phyloP scores from a whole-genome alignment of 768 basidiomycete species.

The Tylopilus vinaceipallidus region DNA sequence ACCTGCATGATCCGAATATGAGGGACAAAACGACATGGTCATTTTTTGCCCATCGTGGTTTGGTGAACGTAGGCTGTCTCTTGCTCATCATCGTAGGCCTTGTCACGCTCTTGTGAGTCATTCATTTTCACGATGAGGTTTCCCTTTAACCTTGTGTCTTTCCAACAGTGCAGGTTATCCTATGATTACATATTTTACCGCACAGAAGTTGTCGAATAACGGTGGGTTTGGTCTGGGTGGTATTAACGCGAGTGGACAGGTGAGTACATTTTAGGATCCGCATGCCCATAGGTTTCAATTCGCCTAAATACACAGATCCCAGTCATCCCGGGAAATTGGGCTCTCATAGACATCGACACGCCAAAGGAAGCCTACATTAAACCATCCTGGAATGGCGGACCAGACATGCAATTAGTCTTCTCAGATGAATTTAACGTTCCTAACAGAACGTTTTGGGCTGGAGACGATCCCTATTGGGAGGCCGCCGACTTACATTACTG shows the following conservation, averaged over 20 bases:
- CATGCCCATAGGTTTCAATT: background rate
- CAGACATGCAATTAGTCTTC: conserved; percentile 59
- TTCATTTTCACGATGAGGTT: background rate
- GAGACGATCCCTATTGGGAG: conserved; percentile 86
- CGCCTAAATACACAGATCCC: conserved; percentile 44
- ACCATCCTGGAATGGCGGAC: conserved; percentile 57
- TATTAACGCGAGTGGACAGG: conserved; percentile 74
- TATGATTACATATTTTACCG: conserved; percentile 38
- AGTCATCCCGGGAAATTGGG: conserved; percentile 50
- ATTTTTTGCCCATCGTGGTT: conserved; percentile 56
- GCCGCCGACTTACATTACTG: conserved; percentile 45
- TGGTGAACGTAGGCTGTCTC: conserved; percentile 73
- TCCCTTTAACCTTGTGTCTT: background rate
- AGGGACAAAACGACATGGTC: conserved; percentile 32
- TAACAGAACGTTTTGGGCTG: conserved; percentile 75
- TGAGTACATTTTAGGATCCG: conserved; percentile 20
- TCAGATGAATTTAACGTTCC: conserved; percentile 80
- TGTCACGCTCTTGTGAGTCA: conserved; percentile 58
- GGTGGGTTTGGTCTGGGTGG: conserved; percentile 65
- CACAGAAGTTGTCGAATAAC: conserved; percentile 28
- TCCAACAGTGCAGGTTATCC: conserved; percentile 43
- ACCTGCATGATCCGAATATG: conserved; percentile 64
- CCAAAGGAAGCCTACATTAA: conserved; percentile 55
- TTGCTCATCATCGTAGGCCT: conserved; percentile 47
- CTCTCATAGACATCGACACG: conserved; percentile 58